Conservation (phyloP, 352 stramenopile genomes). For the Phytophthora lateralis region DNA sequence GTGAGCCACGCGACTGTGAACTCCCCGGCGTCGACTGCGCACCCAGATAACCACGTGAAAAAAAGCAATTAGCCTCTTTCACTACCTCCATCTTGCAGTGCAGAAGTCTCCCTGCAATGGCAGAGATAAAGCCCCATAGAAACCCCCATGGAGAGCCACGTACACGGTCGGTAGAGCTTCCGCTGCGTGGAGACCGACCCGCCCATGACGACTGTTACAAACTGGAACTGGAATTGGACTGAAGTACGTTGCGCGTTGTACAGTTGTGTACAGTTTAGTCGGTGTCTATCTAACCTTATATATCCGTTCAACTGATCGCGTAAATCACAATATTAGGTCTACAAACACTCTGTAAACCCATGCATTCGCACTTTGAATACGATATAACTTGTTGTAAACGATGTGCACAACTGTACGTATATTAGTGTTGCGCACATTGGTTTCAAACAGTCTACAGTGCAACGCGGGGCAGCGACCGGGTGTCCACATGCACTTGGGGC, state of each 20-base stretch:
- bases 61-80: neutral
- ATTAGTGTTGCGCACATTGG: neutral
- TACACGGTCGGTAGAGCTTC: slow-evolving; percentile 60
- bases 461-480: slow-evolving; percentile 39
- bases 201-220: slow-evolving; percentile 42
- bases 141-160: slow-evolving; percentile 17
- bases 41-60: slow-evolving; percentile 14
- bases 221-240: slow-evolving; percentile 14
- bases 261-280: no score
- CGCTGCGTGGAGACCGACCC: slow-evolving; percentile 50
- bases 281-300: no score
- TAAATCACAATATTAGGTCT: no score
- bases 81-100: neutral
- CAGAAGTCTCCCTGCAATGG: neutral
- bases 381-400: neutral
- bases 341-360: no score
- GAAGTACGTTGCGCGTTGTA: slow-evolving; percentile 22
- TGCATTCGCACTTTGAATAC: no score
- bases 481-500: slow-evolving; percentile 20
- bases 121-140: neutral
- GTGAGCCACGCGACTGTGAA: slow-evolving; percentile 88
- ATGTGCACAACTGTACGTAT: neutral
- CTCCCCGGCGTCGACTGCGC: slow-evolving; percentile 68
- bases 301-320: no score
- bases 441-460: slow-evolving; percentile 31